A percentile compares a stretch with the other conserved stretches of the same genome.
phyloP scores from a whole-genome alignment of 306 rosid genomes.

The Styphnolobium japonicum region DNA sequence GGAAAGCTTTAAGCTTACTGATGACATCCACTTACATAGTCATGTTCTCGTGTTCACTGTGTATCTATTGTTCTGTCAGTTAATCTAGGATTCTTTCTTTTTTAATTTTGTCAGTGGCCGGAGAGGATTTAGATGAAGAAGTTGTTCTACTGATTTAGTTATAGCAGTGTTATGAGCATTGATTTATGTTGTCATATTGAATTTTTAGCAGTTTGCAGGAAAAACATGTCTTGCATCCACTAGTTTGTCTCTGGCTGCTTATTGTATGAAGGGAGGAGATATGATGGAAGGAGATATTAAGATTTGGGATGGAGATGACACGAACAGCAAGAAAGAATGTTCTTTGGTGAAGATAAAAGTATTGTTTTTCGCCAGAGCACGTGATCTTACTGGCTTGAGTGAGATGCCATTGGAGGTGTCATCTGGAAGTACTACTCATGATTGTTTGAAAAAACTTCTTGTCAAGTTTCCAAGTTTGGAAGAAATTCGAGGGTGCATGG shows the following conservation, averaged over 20 bases:
- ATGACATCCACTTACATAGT: not conserved
- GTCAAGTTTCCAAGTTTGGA: constrained; percentile 64
- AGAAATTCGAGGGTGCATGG: constrained; percentile 75
- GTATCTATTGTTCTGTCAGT: not conserved
- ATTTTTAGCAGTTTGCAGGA: not conserved
- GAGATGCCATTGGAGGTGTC: constrained; percentile 69
- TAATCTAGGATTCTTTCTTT: not conserved
- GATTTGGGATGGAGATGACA: constrained; percentile 13
- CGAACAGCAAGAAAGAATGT: not conserved
- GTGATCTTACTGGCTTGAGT: constrained; percentile 67
- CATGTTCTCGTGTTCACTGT: not conserved
- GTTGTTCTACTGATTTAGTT: not conserved
- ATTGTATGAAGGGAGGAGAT: not conserved
- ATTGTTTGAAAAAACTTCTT: constrained; percentile 65
- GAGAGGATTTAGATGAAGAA: not conserved
- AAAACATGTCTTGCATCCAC: not conserved
- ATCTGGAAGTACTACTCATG: constrained; percentile 64
- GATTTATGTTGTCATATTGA: not conserved
- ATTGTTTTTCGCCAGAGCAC: constrained; percentile 84
- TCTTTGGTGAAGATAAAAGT: constrained; percentile 59
- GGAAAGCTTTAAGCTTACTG: not conserved
- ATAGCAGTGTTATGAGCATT: not conserved
- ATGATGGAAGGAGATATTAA: constrained; percentile 28
- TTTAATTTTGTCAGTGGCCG: not conserved
- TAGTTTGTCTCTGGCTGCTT: not conserved